Evolutionary conservation across 164 flowering plant genomes (phyloP), one percentile per base, ranked within the genome.

Genomic region (Macadamia integrifolia): DNA sequence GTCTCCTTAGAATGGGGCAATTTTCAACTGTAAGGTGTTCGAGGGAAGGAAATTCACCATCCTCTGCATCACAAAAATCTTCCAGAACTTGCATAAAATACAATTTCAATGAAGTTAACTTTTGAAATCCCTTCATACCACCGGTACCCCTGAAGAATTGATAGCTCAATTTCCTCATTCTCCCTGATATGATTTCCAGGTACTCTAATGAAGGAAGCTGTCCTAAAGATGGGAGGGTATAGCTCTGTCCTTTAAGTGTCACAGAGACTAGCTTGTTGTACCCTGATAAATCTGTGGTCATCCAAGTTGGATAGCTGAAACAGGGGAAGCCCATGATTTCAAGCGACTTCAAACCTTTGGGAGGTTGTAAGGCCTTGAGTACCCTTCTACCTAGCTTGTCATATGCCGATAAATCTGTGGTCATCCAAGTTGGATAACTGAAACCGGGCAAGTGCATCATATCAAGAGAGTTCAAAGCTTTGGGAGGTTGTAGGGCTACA

Each of bases 341-440:
- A 61, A 69, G 30, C 8, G 9, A 17, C 44, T 40, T 42, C 6
- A 62, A 9, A 10, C 64, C 31, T 10, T 15, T 6, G 17, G 42
- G 72, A 15, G 67, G 67, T 58, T 44, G 61, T 9, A 69, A 65
- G 35, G 23, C 67, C 31, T 69, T 62, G 28, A 58, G n/a, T 42
- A 69, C 9, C 63, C 67, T 50, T 15, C 55, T 9, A 50, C 3
- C 3, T 50, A 3, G 12, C 55, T 13, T 9, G 13, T 50, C 13
- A 2, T 13, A 9, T 50, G 15, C 9, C 55, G 15, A 50, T 2
- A 50, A 50, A 3, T 50, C 7, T 50, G 55, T 50, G 8, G 6
- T 6, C 35, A 69, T 42, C 72, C 72, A 69, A 9, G 4, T 23
- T 1, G 72, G 72, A 30, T 62, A 43, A 0, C 18, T 43, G 1